phyloP scores from a whole-genome alignment of 129 eudicot genomes.

The Rutidosis leptorrhynchoides region DNA sequence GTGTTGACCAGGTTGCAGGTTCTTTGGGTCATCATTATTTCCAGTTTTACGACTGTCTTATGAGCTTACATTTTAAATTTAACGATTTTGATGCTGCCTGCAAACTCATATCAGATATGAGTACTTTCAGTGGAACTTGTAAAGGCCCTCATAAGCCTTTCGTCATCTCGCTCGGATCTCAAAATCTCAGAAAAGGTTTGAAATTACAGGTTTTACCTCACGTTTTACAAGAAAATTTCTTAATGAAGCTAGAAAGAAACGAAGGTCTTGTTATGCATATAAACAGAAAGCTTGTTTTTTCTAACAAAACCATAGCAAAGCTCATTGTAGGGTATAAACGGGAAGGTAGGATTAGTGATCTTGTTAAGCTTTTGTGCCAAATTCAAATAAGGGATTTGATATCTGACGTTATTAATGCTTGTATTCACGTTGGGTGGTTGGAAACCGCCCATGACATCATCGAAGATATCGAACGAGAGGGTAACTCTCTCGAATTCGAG shows the following conservation, averaged over 20 bases:
- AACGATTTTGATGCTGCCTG: slow-evolving; percentile 66
- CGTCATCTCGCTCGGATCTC: slow-evolving; percentile 62
- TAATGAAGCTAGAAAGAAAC: slow-evolving; percentile 41
- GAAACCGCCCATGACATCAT: slow-evolving; percentile 87
- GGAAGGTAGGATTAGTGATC: slow-evolving; percentile 45
- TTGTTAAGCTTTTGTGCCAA: slow-evolving; percentile 49
- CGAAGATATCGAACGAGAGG: slow-evolving; percentile 60
- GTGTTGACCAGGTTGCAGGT: slow-evolving; percentile 50
- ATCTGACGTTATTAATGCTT: slow-evolving; percentile 58
- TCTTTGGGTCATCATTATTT: slow-evolving; percentile 44
- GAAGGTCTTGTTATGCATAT: slow-evolving; percentile 44
- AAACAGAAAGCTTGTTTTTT: slow-evolving; percentile 49
- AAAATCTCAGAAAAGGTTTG: slow-evolving; percentile 53
- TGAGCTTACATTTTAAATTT: slow-evolving; percentile 67
- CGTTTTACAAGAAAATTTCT: slow-evolving; percentile 43
- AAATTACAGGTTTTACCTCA: slow-evolving; percentile 60
- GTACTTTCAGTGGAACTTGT: slow-evolving; percentile 21
- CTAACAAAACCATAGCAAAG: slow-evolving; percentile 63
- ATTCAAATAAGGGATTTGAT: slow-evolving; percentile 40
- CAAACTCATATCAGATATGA: slow-evolving; percentile 54
- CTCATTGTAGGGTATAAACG: slow-evolving; percentile 51
- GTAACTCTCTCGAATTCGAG: slow-evolving; percentile 16
- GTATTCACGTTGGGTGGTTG: slow-evolving; percentile 74
- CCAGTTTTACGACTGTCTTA: slow-evolving; percentile 54
- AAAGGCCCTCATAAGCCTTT: slow-evolving; percentile 38